Evolutionary conservation across 1,139 yeast genomes (phyloP), one percentile per base, ranked within the genome.

Genomic region (Debaryomyces nepalensis): DNA sequence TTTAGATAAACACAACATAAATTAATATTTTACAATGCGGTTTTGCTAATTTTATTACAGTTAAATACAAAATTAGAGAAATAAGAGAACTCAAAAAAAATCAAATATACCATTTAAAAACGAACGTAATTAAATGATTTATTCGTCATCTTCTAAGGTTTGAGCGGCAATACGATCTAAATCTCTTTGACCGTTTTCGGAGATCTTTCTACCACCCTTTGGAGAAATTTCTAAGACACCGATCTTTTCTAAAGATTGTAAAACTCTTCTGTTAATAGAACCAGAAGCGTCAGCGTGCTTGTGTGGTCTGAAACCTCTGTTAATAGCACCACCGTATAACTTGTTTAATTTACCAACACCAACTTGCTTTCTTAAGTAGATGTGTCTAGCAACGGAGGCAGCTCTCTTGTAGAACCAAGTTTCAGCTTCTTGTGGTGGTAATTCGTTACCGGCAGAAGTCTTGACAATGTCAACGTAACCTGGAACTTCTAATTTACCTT

Each of bases 321-420:
- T 93, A 77, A 85, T 80, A 67, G 98, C 90, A 81, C 96, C 95
- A 78, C 99, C 99, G 95, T 93, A 95, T 70, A 89, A 82, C 81
- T 89, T 93, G 95, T 91, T 91, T 73, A 93, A 85, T 73, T 88
- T 87, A 82, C 99, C 99, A 64, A 93, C 96, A 87, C 99, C 99
- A 67, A 93, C 96, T 69, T 87, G 89, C 82, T 93, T 93, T 88
- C 97, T 91, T 80, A 93, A 84, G 96, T 95, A 95, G 77, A 93
- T 86, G 93, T 93, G 99, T 84, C 99, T 93, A 70, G 99, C 99
- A 73, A 90, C 90, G 51, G 99, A 91, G 69, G 99, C 99, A 68
- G 99, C 95, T 80, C 99, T 88, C 88, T 87, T 89, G 96, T 91
- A 93, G 89, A 89, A 93, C 99, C 99, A 93, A 70, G 93, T 90